These are phyloP conservation scores for Rhizopus delemar DNA, from an alignment of 371 early-diverging fungal genomes.

Conservation along the genomic window DNA sequence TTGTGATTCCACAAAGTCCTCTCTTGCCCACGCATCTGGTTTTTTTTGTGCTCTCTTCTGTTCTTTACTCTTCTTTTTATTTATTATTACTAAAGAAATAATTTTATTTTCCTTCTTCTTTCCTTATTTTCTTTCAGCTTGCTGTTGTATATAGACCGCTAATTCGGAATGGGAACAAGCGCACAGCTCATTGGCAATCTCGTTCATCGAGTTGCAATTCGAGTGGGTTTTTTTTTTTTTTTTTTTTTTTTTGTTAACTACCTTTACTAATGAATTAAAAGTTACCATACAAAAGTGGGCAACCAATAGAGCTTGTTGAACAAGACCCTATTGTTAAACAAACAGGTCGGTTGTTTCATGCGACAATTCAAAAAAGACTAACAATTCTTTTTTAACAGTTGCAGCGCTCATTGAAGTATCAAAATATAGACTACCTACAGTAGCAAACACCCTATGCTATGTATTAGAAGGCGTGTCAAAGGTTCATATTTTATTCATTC, in stretches of 20 bases:
- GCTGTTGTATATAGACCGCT: not conserved
- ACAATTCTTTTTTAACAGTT: conserved; percentile 29
- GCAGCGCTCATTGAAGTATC: conserved; percentile 69
- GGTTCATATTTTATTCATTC: conserved; percentile 38
- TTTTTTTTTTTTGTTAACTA: not conserved
- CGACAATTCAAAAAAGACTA: not conserved
- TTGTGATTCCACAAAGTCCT: not conserved
- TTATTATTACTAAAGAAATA: no score
- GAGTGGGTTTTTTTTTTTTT: conserved; percentile 35
- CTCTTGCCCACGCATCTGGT: not conserved
- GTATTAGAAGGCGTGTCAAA: conserved; percentile 66
- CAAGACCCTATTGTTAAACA: conserved; percentile 70
- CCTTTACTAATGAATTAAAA: conserved; percentile 16
- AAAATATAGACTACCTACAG: conserved; percentile 56
- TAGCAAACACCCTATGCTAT: conserved; percentile 57
- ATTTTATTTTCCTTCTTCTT: not conserved
- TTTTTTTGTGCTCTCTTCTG: not conserved
- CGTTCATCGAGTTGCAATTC: conserved; percentile 54
- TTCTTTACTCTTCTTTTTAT: not conserved
- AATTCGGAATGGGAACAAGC: conserved; percentile 37
- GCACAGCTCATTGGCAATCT: conserved; percentile 54
- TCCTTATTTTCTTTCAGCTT: not conserved
- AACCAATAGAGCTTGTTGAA: conserved; percentile 59
- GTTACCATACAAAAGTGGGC: conserved; percentile 63
- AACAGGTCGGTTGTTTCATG: conserved; percentile 41